Evolutionary conservation across 2,329 filamentous ascomycete species (phyloP), one percentile per base, ranked within the genome.

Genomic region (Boeremia exigua): DNA sequence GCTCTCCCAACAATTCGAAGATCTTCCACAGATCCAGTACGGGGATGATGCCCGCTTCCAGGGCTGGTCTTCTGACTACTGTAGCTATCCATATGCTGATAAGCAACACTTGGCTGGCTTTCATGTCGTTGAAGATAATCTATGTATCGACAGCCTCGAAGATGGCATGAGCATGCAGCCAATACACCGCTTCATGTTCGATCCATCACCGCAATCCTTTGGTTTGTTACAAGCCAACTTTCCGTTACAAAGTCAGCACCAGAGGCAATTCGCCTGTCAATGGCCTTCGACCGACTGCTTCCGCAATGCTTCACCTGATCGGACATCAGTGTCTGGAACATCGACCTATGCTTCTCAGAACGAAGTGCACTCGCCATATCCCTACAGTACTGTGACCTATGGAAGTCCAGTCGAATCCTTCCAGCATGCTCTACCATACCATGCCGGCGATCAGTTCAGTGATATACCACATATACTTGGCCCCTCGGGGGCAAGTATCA

Each of bases 141-240:
- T 56, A n/a, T 65, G 65, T 38, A 47, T 66, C 39, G 60, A 64
- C 25, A 37, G 56, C 3, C 52, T 60, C 15, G 62, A 62, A 32
- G 58, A 67, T 42, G 62, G 60, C 10, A 59, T 58, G 34, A 69
- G 55, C 48, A 65, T 68, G 61, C 65, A 62, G 40, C 61, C 61
- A 28, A 69, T 76, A 68, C 69, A 75, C 44, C 73, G 74, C 23
- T 76, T 71, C 51, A 64, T 76, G 53, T 50, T 59, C 34, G 72
- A 75, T 33, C 55, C 59, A 15, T 64, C 64, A 28, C 69, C 71
- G 7, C 63, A 72, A 19, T 48, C 65, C 17, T 44, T 54, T 4
- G 66, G 65, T 8, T 53, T 73, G n/a, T 63, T 74, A 17, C 63
- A 72, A 37, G 66, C 67, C 25, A 71, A 72, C 17, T 58, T 68